phyloP scores from a whole-genome alignment of 2,329 filamentous ascomycete species.

The Pseudogymnoascus sp. region DNA sequence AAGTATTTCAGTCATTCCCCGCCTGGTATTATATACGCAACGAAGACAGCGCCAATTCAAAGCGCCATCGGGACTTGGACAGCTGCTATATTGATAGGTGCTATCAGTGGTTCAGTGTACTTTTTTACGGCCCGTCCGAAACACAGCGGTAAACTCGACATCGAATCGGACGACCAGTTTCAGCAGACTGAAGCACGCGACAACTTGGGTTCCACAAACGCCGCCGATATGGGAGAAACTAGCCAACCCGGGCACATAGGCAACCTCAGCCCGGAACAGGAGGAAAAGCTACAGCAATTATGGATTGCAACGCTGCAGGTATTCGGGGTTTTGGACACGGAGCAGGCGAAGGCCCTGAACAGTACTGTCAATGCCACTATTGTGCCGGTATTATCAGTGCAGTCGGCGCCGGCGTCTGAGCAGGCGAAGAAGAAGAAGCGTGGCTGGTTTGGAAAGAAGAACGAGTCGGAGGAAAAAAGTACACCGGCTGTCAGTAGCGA shows the following conservation, averaged over 20 bases:
- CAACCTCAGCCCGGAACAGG: slow-evolving; percentile 82
- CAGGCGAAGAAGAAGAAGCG: slow-evolving; percentile 71
- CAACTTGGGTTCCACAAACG: slow-evolving; percentile 5
- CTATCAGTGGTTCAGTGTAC: slow-evolving; percentile 6
- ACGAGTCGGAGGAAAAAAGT: slow-evolving; percentile 42
- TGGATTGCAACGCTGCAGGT: slow-evolving; percentile 72
- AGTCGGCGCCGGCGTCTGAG: slow-evolving; percentile 29
- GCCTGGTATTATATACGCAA: neutral
- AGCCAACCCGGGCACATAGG: slow-evolving; percentile 65
- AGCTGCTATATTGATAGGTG: neutral
- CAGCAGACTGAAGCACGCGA: neutral
- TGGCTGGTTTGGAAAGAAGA: slow-evolving; percentile 56
- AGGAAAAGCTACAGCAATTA: slow-evolving; percentile 77
- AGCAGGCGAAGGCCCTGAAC: slow-evolving; percentile 24
- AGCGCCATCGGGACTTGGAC: slow-evolving; percentile 3
- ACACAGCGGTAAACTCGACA: neutral
- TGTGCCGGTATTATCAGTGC: slow-evolving; percentile 11
- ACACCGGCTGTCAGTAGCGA: slow-evolving; percentile 42
- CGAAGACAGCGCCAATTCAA: neutral
- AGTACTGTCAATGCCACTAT: slow-evolving; percentile 16
- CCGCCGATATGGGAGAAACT: slow-evolving; percentile 34
- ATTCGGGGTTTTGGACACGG: slow-evolving; percentile 52
- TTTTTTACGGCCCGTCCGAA: neutral
- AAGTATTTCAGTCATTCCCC: neutral
- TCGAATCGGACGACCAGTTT: slow-evolving; percentile 1